Conservation (phyloP, 1,284 basidiomycete species). For the Kalmanozyma brasiliensis region DNA sequence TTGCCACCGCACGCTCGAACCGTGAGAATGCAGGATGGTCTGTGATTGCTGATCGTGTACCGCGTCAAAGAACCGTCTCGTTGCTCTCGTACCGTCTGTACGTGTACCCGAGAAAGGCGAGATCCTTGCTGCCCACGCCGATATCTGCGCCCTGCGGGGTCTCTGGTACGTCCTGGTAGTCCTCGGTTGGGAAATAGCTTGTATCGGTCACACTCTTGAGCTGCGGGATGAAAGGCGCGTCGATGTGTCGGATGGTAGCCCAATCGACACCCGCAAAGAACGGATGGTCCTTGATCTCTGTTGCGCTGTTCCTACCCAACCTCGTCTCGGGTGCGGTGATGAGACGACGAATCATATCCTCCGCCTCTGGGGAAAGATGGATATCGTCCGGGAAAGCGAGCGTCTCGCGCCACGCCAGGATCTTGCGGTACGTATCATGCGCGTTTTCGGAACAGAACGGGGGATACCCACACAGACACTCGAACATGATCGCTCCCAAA, state of each 20-base stretch:
- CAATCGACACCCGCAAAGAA: constrained; percentile 98
- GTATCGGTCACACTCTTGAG: constrained; percentile 87
- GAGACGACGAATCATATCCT: constrained; percentile 86
- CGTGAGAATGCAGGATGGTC: too few relatives aligned
- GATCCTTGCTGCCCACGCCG: constrained; percentile 62
- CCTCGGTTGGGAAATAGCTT: constrained; percentile 96
- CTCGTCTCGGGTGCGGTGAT: constrained; percentile 86
- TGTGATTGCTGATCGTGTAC: too few relatives aligned
- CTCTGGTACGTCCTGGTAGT: constrained; percentile 83
- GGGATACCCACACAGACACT: constrained; percentile 94
- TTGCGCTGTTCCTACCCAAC: constrained; percentile 74
- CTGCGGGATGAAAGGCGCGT: constrained; percentile 94
- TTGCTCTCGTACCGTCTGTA: constrained; percentile 65
- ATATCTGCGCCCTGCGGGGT: constrained; percentile 67
- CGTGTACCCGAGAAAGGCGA: constrained; percentile 66
- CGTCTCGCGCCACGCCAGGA: constrained; percentile 93
- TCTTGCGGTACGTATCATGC: constrained; percentile 98
- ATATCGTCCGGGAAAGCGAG: constrained; percentile 92
- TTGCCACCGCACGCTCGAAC: too few relatives aligned
- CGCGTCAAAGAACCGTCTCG: constrained; percentile 54
- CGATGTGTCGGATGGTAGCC: constrained; percentile 87
- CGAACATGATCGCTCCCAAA: constrained; percentile 92
- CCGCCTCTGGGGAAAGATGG: constrained; percentile 89
- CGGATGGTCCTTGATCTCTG: constrained; percentile 90
- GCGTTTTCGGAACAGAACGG: constrained; percentile 98